phyloP scores from a whole-genome alignment of 345 rosid species.

The Populus ilicifolia region DNA sequence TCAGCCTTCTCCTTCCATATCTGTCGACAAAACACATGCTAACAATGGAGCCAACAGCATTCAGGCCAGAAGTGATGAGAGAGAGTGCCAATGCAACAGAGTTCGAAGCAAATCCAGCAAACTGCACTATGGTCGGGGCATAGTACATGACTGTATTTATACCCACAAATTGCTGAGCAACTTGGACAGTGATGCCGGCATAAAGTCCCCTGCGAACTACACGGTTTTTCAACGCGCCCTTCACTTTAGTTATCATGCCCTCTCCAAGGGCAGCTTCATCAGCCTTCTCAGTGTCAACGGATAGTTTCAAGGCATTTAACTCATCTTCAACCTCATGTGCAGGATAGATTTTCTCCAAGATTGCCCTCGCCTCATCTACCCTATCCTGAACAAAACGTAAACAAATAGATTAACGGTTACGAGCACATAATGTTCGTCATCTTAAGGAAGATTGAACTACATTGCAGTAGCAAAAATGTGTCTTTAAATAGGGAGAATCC shows the following conservation, averaged over 20 bases:
- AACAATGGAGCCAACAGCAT: slow-evolving; percentile 64
- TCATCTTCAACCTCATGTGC: slow-evolving; percentile 59
- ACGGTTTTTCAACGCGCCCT: slow-evolving; percentile 48
- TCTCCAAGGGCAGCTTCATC: slow-evolving; percentile 50
- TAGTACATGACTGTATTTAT: slow-evolving; percentile 96
- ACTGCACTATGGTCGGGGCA: slow-evolving; percentile 84
- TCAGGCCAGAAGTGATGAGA: slow-evolving; percentile 76
- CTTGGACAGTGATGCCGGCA: slow-evolving; percentile 85
- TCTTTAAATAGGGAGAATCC: too few relatives aligned
- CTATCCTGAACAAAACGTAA: slow-evolving; percentile 25
- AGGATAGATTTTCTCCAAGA: slow-evolving; percentile 61
- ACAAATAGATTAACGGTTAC: background rate
- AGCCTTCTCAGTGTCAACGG: slow-evolving; percentile 62
- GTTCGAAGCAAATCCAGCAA: slow-evolving; percentile 87
- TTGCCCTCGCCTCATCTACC: slow-evolving; percentile 52
- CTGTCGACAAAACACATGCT: slow-evolving; percentile 80
- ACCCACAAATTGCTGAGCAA: slow-evolving; percentile 90
- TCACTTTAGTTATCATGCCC: slow-evolving; percentile 45
- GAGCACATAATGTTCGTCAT: background rate
- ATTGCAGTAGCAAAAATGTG: background rate
- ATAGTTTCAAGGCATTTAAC: slow-evolving; percentile 44
- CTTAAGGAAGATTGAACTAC: background rate
- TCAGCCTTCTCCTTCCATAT: slow-evolving; percentile 72
- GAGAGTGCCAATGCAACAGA: slow-evolving; percentile 77
- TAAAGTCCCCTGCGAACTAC: slow-evolving; percentile 73